Conservation (phyloP, 1,284 basidiomycete species). For the Ganoderma meredithae region DNA sequence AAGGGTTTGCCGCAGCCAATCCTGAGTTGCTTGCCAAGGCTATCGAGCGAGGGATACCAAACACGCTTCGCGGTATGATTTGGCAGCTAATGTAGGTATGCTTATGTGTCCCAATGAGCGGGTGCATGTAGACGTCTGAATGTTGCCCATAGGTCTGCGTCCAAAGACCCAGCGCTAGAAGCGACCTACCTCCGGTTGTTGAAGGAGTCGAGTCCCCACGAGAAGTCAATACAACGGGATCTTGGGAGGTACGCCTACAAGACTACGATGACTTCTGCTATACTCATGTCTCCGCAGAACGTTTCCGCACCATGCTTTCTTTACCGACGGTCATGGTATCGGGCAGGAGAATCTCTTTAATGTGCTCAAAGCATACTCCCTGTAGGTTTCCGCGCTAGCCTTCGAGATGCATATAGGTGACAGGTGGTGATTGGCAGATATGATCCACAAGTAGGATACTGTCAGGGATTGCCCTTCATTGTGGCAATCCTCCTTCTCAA, state of each 20-base stretch:
- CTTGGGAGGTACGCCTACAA: no score
- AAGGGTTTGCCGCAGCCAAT: conserved; percentile 79
- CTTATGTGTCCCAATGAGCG: conserved; percentile 2
- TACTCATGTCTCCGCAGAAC: conserved; percentile 60
- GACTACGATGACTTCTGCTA: not conserved
- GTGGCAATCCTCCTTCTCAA: conserved; percentile 94
- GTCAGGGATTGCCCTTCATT: conserved; percentile 95
- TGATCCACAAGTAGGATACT: conserved; percentile 96
- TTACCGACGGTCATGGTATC: conserved; percentile 89
- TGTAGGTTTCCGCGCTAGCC: conserved; percentile 55
- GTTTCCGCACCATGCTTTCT: conserved; percentile 98
- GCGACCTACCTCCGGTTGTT: conserved; percentile 84
- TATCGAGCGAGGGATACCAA: conserved; percentile 93
- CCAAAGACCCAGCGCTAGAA: conserved; percentile 91
- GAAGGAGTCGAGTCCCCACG: conserved; percentile 87
- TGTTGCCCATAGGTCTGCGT: conserved; percentile 69
- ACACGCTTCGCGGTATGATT: conserved; percentile 89
- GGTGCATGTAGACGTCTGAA: not conserved
- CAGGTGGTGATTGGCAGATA: conserved; percentile 60
- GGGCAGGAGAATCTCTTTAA: conserved; percentile 98
- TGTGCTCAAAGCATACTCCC: conserved; percentile 96
- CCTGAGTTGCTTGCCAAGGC: conserved; percentile 87
- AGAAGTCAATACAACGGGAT: conserved; percentile 94
- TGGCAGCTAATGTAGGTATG: conserved; percentile 93
- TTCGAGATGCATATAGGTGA: conserved; percentile 15